Base-by-base conservation (phyloP, 106 monocot species). In the Dactylorhiza incarnata region DNA sequence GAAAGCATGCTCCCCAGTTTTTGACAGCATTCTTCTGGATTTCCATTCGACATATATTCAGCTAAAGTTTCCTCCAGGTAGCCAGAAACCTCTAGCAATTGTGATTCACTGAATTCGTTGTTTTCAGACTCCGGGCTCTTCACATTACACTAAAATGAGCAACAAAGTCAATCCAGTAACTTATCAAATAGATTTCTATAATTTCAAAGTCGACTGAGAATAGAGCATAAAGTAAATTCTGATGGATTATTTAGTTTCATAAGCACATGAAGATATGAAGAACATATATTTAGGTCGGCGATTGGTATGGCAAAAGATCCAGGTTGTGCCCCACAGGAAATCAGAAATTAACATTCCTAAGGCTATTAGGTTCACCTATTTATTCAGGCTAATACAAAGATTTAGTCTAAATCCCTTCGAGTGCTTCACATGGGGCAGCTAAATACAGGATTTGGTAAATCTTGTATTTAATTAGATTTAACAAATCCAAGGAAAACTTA, bases 1-100 rank as follows among this genome's bases (percentile, higher is more conserved):
- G 67, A 85, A 74, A 95, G 86, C 46, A 90, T 74, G 29, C 22
- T 73, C 75, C 93, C 93, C 67, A 95, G 73, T 69, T 82, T 85
- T 69, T 76, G 13, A 79, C 90, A 90, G 65, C 84, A 93, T 72
- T 50, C 16, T 83, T 85, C 76, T 26, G 88, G 75, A 69, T 85
- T 78, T 67, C 83, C 85, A 80, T 66, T 54, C 9, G 73, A 83
- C 78, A 89, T 77, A 77, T 93, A 90, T 8, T 88, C 82, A 23
- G 55, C 73, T 75, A 90, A 80, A 71, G 78, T 79, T 85, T 92
- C 80, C 25, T 93, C 78, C 20, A 95, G 49, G 12, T 55, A 47
- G 71, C 92, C 79, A 81, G 82, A 62, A 49, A 86, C 37, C 58
- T 81, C 74, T 22, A 81, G 66, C 49, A 24, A 67, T 26, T 51